phyloP scores from a whole-genome alignment of 2,329 filamentous ascomycete species.

The Thielaviopsis musarum region DNA sequence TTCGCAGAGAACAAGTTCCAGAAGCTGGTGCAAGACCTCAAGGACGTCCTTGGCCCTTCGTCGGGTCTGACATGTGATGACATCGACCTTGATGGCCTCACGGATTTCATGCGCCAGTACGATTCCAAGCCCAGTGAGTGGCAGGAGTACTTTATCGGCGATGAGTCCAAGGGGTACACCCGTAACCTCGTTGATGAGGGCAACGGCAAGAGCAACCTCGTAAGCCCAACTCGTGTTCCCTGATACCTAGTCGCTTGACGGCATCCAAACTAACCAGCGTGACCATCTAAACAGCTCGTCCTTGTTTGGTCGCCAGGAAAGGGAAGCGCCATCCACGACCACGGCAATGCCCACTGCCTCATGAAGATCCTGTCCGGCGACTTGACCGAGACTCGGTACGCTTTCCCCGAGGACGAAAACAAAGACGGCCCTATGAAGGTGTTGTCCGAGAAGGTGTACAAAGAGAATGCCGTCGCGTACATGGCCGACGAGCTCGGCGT shows the following conservation, averaged over 20 bases:
- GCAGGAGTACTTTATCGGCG: constrained; percentile 57
- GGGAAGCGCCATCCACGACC: constrained; percentile 73
- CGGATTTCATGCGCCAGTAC: constrained; percentile 58
- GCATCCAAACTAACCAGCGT: neutral
- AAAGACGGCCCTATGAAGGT: constrained; percentile 41
- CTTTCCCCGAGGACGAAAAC: constrained; percentile 42
- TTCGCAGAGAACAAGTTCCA: constrained; percentile 39
- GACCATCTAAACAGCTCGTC: constrained; percentile 41
- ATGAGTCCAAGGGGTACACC: constrained; percentile 57
- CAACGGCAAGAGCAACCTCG: constrained; percentile 62
- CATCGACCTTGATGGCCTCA: constrained; percentile 57
- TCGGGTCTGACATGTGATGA: constrained; percentile 71
- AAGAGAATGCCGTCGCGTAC: constrained; percentile 63
- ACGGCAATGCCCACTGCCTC: constrained; percentile 75
- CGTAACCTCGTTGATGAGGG: constrained; percentile 80
- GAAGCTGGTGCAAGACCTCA: constrained; percentile 55
- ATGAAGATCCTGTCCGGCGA: constrained; percentile 76
- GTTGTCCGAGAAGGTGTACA: constrained; percentile 50
- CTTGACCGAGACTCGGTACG: constrained; percentile 67
- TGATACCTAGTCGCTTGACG: neutral
- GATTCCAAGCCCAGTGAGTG: constrained; percentile 52
- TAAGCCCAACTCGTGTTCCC: constrained; percentile 22
- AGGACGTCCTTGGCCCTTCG: constrained; percentile 56
- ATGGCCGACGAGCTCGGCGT: constrained; percentile 84
- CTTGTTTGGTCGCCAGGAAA: constrained; percentile 81